phyloP scores from a whole-genome alignment of 768 basidiomycete genomes.

The Pleurotus giganteus region DNA sequence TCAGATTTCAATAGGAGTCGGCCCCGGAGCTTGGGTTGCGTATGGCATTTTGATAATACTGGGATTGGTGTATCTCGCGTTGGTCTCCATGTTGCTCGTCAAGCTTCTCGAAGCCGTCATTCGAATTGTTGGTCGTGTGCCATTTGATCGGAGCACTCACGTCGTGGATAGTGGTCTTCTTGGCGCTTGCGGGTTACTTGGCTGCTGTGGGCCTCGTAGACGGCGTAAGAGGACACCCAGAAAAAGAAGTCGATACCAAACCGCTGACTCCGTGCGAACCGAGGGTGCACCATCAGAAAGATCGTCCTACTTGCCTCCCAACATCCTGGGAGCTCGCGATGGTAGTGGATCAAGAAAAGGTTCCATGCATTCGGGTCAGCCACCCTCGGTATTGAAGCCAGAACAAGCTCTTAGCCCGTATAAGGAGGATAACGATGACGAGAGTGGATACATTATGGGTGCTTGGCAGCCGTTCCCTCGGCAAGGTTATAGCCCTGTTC shows the following conservation, averaged over 20 bases:
- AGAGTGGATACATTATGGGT: slow-evolving; percentile 85
- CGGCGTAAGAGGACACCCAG: slow-evolving; percentile 28
- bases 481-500: slow-evolving; percentile 46
- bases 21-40: slow-evolving; percentile 89
- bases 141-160: slow-evolving; percentile 82
- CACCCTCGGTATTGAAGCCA: slow-evolving; percentile 71
- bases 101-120: slow-evolving; percentile 85
- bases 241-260: slow-evolving; percentile 12
- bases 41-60: slow-evolving; percentile 89
- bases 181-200: slow-evolving; percentile 73
- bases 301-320: slow-evolving; percentile 35
- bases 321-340: slow-evolving; percentile 24
- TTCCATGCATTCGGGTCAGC: slow-evolving; percentile 57
- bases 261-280: not conserved
- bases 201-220: slow-evolving; percentile 57
- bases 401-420: slow-evolving; percentile 78
- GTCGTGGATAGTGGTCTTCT: slow-evolving; percentile 84
- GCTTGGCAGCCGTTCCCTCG: slow-evolving; percentile 84
- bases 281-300: slow-evolving; percentile 32
- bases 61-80: slow-evolving; percentile 79
- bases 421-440: slow-evolving; percentile 77
- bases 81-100: slow-evolving; percentile 75
- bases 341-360: slow-evolving; percentile 39
- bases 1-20: slow-evolving; percentile 80
- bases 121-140: slow-evolving; percentile 71